Evolutionary conservation across 108 stramenopile species (phyloP).

Genomic region (Fistulifera pelliculosa): DNA sequence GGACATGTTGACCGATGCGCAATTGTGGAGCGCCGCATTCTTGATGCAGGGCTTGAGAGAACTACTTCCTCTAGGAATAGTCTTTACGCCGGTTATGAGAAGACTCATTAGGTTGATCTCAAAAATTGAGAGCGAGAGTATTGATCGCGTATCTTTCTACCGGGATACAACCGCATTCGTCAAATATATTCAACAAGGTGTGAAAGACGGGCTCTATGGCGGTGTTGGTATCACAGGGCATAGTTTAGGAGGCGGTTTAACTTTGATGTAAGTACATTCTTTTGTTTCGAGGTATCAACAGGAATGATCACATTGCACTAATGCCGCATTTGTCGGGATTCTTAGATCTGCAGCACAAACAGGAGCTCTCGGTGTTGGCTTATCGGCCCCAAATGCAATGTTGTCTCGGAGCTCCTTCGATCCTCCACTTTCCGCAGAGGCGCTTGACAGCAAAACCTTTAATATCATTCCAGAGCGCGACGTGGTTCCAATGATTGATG

Average conservation of each 20-base stretch:
- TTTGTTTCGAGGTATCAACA: too few relatives aligned
- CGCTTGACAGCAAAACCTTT: slow-evolving; percentile 52
- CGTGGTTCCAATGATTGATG: slow-evolving; percentile 61
- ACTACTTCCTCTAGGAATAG: slow-evolving; percentile 45
- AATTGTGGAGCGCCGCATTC: slow-evolving; percentile 61
- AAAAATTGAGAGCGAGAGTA: slow-evolving; percentile 16
- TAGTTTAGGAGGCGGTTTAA: slow-evolving; percentile 57
- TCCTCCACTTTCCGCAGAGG: slow-evolving; percentile 43
- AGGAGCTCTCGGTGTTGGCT: slow-evolving; percentile 41
- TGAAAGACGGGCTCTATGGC: background rate
- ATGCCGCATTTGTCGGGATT: too few relatives aligned
- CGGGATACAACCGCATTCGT: slow-evolving; percentile 29
- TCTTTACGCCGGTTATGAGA: slow-evolving; percentile 55
- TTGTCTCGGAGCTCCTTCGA: slow-evolving; percentile 47
- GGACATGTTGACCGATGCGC: slow-evolving; percentile 64
- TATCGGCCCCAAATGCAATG: slow-evolving; percentile 68
- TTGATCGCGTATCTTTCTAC: slow-evolving; percentile 40
- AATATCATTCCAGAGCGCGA: slow-evolving; percentile 79
- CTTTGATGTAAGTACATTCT: slow-evolving; percentile 53
- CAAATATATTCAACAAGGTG: slow-evolving; percentile 9
- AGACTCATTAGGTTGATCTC: slow-evolving; percentile 31
- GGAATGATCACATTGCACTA: too few relatives aligned
- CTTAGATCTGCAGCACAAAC: slow-evolving; percentile 55
- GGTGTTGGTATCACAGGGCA: slow-evolving; percentile 23
- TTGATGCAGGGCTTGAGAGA: slow-evolving; percentile 53